Percentiles rank a stretch among this genome's conserved stretches.
Evolutionary conservation across 345 rosid genomes (phyloP).

Genomic region (Sapria himalayana): DNA sequence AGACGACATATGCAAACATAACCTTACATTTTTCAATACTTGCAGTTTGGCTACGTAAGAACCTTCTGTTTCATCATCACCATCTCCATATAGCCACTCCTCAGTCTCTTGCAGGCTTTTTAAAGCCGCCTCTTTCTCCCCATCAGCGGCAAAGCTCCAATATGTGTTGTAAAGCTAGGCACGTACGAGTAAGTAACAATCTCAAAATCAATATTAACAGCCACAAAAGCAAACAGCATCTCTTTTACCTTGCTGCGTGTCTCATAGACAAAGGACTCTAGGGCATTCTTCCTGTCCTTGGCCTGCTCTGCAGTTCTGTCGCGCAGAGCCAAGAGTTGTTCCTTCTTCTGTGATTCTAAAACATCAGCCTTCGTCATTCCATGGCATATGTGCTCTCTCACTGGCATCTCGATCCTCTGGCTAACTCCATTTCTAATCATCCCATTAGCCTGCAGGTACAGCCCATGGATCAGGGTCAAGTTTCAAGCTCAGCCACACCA

Average conservation of each 20-base stretch:
- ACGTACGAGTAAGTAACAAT: constrained; percentile 4
- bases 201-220: too few relatives aligned
- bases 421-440: constrained; percentile 13
- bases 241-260: constrained; percentile 83
- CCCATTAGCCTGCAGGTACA: constrained; percentile 24
- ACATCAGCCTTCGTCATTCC: constrained; percentile 39
- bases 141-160: constrained; percentile 30
- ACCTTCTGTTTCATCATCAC: constrained; percentile 53
- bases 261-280: constrained; percentile 65
- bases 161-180: constrained; percentile 40
- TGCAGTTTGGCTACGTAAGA: constrained; percentile 33
- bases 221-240: background rate
- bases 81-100: constrained; percentile 80
- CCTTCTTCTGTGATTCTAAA: constrained; percentile 32
- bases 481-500: too few relatives aligned
- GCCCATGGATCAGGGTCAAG: too few relatives aligned
- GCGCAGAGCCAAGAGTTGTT: constrained; percentile 31
- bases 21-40: constrained; percentile 42
- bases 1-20: too few relatives aligned
- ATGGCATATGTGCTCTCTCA: constrained; percentile 25
- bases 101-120: constrained; percentile 47
- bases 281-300: constrained; percentile 51
- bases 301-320: constrained; percentile 53
- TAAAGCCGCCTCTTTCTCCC: constrained; percentile 40
- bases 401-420: constrained; percentile 33